These are phyloP conservation scores for Dittrichia graveolens DNA, from an alignment of 129 eudicot genomes.

Conservation along the genomic window DNA sequence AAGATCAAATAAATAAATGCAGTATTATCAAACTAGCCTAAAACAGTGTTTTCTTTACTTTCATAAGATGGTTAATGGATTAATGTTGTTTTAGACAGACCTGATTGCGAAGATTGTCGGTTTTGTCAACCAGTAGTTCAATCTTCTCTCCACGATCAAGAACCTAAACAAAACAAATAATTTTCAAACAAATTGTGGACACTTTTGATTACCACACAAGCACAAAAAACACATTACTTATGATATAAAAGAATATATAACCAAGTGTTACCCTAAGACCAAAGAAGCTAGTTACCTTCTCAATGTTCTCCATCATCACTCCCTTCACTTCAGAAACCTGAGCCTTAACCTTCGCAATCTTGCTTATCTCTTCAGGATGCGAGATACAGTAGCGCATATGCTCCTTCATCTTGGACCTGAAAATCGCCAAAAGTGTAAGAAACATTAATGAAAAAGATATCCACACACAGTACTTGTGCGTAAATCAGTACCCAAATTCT, in stretches of 20 bases:
- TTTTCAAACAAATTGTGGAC: neutral
- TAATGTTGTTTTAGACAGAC: slow-evolving; percentile 26
- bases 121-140: slow-evolving; percentile 61
- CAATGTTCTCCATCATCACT: slow-evolving; percentile 79
- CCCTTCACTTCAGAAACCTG: slow-evolving; percentile 83
- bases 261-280: no score
- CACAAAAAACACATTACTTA: neutral
- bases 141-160: slow-evolving; percentile 71
- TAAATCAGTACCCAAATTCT: slow-evolving; percentile 60
- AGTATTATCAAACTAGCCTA: neutral
- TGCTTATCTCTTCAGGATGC: slow-evolving; percentile 74
- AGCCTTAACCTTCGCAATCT: slow-evolving; percentile 69
- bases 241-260: neutral
- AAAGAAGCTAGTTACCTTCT: slow-evolving; percentile 46
- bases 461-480: neutral
- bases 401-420: slow-evolving; percentile 64
- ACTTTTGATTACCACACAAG: neutral
- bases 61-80: slow-evolving; percentile 14
- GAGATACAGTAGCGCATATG: slow-evolving; percentile 70
- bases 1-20: neutral
- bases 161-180: slow-evolving; percentile 39
- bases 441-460: slow-evolving; percentile 10
- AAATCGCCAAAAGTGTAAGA: slow-evolving; percentile 5
- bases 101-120: slow-evolving; percentile 57
- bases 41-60: slow-evolving; percentile 14